Conservation (phyloP, 345 rosid genomes). For the Gynandropsis gynandra region DNA sequence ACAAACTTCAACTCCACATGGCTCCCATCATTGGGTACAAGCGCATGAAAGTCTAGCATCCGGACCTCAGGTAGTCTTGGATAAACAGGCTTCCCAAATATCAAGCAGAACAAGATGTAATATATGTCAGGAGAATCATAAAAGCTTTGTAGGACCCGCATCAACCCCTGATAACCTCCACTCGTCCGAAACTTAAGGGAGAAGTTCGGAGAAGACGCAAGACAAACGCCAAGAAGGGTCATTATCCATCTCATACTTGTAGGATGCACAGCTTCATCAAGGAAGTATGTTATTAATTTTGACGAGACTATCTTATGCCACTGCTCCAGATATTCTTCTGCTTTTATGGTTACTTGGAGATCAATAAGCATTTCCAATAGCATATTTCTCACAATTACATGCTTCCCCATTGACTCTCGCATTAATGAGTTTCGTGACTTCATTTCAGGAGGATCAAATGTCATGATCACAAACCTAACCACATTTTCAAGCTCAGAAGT, state of each 20-base stretch:
- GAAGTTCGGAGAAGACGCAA: constrained; percentile 91
- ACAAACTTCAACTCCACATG: constrained; percentile 76
- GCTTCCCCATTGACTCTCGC: constrained; percentile 95
- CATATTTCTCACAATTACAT: constrained; percentile 97
- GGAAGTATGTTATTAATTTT: constrained; percentile 88
- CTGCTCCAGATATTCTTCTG: constrained; percentile 91
- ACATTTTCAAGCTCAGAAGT: constrained; percentile 94
- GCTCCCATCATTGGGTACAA: constrained; percentile 82
- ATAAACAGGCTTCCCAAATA: constrained; percentile 92
- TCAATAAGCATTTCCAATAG: constrained; percentile 98
- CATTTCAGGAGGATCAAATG: constrained; percentile 93
- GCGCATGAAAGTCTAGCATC: constrained; percentile 98
- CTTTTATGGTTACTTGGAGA: constrained; percentile 91
- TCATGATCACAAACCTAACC: constrained; percentile 92
- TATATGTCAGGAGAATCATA: constrained; percentile 98
- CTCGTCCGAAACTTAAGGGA: constrained; percentile 86
- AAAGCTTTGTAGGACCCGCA: constrained; percentile 85
- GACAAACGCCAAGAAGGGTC: constrained; percentile 96
- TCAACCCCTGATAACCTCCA: constrained; percentile 90
- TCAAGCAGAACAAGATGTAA: constrained; percentile 86
- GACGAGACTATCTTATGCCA: constrained; percentile 99
- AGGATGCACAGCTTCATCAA: constrained; percentile 99
- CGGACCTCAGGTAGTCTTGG: constrained; percentile 98
- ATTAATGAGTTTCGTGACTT: constrained; percentile 56
- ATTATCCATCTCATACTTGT: constrained; percentile 99